Conservation (phyloP, 2,329 filamentous ascomycete species). For the Apiospora rasikravindrae region DNA sequence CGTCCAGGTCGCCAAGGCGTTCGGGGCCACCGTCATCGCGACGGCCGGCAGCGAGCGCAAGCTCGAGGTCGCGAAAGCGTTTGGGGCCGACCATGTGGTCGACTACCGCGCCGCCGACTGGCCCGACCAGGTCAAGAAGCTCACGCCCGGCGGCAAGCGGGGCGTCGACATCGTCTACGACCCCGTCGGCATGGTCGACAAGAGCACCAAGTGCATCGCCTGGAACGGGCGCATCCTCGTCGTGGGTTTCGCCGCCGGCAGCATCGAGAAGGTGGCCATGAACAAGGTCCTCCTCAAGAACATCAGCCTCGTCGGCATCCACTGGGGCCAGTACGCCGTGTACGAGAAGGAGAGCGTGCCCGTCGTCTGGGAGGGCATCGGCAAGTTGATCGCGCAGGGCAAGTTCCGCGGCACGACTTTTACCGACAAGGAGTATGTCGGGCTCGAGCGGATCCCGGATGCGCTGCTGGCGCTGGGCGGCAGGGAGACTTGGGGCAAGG, state of each 20-base stretch:
- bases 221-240: constrained; percentile 92
- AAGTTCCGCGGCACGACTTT: constrained; percentile 86
- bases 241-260: constrained; percentile 85
- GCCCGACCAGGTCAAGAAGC: constrained; percentile 72
- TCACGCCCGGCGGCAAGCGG: constrained; percentile 69
- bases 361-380: constrained; percentile 82
- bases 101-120: constrained; percentile 73
- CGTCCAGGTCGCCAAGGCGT: constrained; percentile 91
- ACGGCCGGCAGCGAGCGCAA: constrained; percentile 85
- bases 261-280: constrained; percentile 89
- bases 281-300: constrained; percentile 95
- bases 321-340: constrained; percentile 85
- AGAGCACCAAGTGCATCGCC: constrained; percentile 86
- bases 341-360: constrained; percentile 74
- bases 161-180: constrained; percentile 95
- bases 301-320: constrained; percentile 84
- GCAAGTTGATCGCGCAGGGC: constrained; percentile 75
- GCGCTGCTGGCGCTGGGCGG: constrained; percentile 80
- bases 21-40: constrained; percentile 90
- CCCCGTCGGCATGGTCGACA: constrained; percentile 87
- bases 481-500: constrained; percentile 93
- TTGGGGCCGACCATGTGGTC: constrained; percentile 83
- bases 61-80: constrained; percentile 76
- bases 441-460: constrained; percentile 77
- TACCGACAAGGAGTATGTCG: constrained; percentile 80